Percentiles rank a stretch among this genome's conserved stretches.
Conservation (phyloP, 768 basidiomycete species). For the Plicaturopsis crispa region DNA sequence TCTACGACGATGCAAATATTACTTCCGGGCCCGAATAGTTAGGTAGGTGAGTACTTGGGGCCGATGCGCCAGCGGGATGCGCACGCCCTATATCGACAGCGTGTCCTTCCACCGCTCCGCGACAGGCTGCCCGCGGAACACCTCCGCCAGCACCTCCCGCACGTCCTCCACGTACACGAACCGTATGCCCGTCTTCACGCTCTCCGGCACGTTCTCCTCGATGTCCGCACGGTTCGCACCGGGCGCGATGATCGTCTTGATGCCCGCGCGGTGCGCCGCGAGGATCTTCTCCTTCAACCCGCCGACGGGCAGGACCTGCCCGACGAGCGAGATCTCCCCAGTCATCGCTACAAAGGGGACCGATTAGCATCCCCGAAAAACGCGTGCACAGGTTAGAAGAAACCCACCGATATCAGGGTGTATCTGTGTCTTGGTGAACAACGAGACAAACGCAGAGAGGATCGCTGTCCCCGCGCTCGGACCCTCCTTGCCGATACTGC, state of each 20-base stretch:
- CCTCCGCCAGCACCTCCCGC: slow-evolving; percentile 80
- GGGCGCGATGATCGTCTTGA: slow-evolving; percentile 85
- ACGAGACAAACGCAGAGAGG: slow-evolving; percentile 81
- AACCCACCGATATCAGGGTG: slow-evolving; percentile 80
- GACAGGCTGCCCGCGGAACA: slow-evolving; percentile 60
- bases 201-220: slow-evolving; percentile 94
- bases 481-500: slow-evolving; percentile 89
- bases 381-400: not conserved
- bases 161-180: slow-evolving; percentile 97
- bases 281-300: slow-evolving; percentile 95
- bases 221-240: slow-evolving; percentile 90
- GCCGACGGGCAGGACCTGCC: slow-evolving; percentile 93
- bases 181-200: slow-evolving; percentile 90
- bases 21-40: too few species aligned
- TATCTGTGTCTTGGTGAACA: slow-evolving; percentile 82
- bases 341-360: slow-evolving; percentile 70
- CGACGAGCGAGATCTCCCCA: slow-evolving; percentile 93
- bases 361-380: slow-evolving; percentile 1
- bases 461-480: slow-evolving; percentile 96
- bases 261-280: slow-evolving; percentile 93
- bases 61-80: too few species aligned
- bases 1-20: too few species aligned
- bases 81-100: slow-evolving; percentile 28
- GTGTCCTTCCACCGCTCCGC: slow-evolving; percentile 66
- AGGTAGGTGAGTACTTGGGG: too few species aligned